Percentiles rank a stretch among this genome's conserved stretches.
phyloP scores from a whole-genome alignment of 768 basidiomycete species.

The Hygrophorus russula region DNA sequence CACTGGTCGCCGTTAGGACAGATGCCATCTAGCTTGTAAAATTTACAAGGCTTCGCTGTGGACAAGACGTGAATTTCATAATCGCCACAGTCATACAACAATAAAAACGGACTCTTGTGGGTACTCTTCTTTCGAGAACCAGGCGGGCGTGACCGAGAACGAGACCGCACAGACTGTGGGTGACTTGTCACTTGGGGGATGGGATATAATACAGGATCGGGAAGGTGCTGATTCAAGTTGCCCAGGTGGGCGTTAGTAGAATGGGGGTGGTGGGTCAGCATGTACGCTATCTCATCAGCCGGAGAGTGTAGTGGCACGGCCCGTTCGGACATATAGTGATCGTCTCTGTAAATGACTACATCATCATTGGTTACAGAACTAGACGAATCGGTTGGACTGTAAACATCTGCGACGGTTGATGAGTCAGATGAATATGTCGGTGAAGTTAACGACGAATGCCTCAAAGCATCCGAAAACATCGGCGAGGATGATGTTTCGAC shows the following conservation, averaged over 20 bases:
- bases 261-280: constrained; percentile 1
- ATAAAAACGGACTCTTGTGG: constrained; percentile 4
- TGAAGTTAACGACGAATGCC: background rate
- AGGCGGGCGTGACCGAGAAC: background rate
- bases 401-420: background rate
- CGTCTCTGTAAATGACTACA: background rate
- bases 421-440: constrained; percentile 3
- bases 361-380: constrained; percentile 1
- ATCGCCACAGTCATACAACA: background rate
- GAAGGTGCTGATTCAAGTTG: background rate
- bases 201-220: background rate
- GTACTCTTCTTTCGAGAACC: background rate
- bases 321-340: background rate
- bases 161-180: background rate
- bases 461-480: background rate
- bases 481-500: background rate
- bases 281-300: background rate
- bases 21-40: constrained; percentile 29
- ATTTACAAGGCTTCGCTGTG: constrained; percentile 55
- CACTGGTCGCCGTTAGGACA: constrained; percentile 46
- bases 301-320: background rate
- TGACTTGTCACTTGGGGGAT: background rate
- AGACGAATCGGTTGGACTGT: constrained; percentile 1
- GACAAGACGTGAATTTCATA: background rate
- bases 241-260: background rate